Base-by-base conservation (phyloP, 768 basidiomycete species). In the Tylopilus rubrobrunneus region DNA sequence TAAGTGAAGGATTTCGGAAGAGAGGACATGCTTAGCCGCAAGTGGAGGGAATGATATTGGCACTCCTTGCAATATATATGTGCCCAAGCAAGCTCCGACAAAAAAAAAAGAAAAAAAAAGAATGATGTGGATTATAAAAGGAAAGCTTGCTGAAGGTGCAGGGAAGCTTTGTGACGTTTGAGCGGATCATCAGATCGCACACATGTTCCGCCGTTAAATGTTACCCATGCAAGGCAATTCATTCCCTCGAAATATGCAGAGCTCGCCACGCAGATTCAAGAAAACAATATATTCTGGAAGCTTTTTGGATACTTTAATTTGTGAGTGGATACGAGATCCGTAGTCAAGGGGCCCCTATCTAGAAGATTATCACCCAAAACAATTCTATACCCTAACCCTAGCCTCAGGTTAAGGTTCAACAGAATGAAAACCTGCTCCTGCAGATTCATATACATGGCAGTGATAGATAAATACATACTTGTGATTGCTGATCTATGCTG, bases 1-100 rank as follows among this genome's bases (percentile, higher is more conserved):
- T 78, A 71, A 49, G 66, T 60, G 57, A 79, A 78, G n/a, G 68
- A 67, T 45, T 51, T 53, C 17, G 78, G 74, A 43, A 81, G 71
- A 40, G 80, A 81, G 34, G 78, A 70, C 83, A 83, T 80, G 31
- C 12, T n/a, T 49, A 25, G 21, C 33, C 17, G 9, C 31, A 7
- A 29, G 31, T 31, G 31, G 31, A 5, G 31, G 31, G 31, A 31
- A 31, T 31, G 10, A 11, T 17, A 7, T 11, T 17, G 15, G 15
- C 6, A 37, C 7, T 19, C n/a, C n/a, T 39, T 6, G n/a, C 39
- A 19, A 37, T 39, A 39, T 39, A 39, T 37, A 37, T 37, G 34
- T 6, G 36, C 15, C 3, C 39, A 39, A 39, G 39, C 39, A 46
- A 52, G 45, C 51, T 52, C 51, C 51, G 51, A 52, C 15, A 10